A percentile compares a stretch with the other conserved stretches of the same genome.
These are phyloP conservation scores for Trebouxia sp. DNA, from an alignment of 139 green algal species.

Conservation along the genomic window DNA sequence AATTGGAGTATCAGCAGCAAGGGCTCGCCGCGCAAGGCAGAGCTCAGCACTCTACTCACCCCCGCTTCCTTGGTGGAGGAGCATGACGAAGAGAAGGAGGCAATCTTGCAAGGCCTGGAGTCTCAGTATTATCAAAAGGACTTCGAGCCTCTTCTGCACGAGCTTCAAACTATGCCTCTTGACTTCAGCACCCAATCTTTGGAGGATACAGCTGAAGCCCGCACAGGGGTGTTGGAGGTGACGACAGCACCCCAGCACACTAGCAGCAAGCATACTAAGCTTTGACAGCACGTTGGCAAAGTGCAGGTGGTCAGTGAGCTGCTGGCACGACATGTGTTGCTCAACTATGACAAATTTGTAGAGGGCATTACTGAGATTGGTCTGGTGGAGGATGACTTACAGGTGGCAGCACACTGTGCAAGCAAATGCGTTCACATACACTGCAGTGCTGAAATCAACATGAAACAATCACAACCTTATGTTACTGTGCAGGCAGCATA, in stretches of 20 bases:
- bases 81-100: conserved; percentile 6
- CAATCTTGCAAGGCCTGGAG: conserved; percentile 6
- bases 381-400: conserved; percentile 37
- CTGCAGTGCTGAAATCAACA: too few relatives aligned
- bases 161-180: not conserved
- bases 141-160: conserved; percentile 37
- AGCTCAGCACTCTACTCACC: not conserved
- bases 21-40: not conserved
- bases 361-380: conserved; percentile 42
- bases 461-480: too few relatives aligned
- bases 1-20: not conserved
- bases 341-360: conserved; percentile 51
- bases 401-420: conserved; percentile 23
- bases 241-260: not conserved
- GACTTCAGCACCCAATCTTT: conserved; percentile 9
- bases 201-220: conserved; percentile 44
- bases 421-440: too few relatives aligned
- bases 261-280: too few relatives aligned
- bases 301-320: conserved; percentile 52
- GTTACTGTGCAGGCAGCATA: conserved; percentile 29
- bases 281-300: too few relatives aligned
- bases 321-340: conserved; percentile 45
- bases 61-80: conserved; percentile 4
- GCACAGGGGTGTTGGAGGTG: conserved; percentile 51
- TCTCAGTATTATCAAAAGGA: conserved; percentile 19